Evolutionary conservation across 1,284 basidiomycete genomes (phyloP), one percentile per base, ranked within the genome.

Genomic region (Termitomyces sp.): DNA sequence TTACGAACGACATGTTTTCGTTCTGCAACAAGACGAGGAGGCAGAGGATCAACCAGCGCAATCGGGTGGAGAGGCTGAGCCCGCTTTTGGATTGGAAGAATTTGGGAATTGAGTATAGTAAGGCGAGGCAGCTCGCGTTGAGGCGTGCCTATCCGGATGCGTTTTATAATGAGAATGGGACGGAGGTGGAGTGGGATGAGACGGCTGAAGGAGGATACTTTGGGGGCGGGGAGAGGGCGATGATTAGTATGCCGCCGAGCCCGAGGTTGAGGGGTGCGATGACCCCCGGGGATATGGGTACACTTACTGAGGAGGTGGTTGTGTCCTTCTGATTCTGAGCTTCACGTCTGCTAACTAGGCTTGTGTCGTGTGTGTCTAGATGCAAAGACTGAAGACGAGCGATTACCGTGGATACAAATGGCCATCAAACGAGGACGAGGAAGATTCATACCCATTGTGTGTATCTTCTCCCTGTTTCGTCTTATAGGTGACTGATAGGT

Each of bases 31-130:
- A 97, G 79, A 90, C 93, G n/a, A 81, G 96, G 40, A 81, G 96
- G 52, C 96, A 98, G 72, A 83, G 96, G 50, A 98, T 98, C 72
- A 98, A 98, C 74, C 94, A 98, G 75, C 88, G 95, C 43, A 99
- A 98, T 76, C 86, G 96, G 50, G 96, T 97, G 53, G 96, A 99
- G 70, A 83, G 94, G 34, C 78, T 97, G 4, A 88, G 84, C 46
- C 96, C 96, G 41, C 71, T 99, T 52, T 77, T 99, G 55, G 96
- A 99, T 71, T 98, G 96, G 96, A 99, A 99, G 78, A 93, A 94
- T 63, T 75, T 99, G 24, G 96, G 96, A 4, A 84, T 98, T 60
- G 96, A 99, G 71, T 99, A 99, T 71, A 88, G 88, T 67, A 99
- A 97, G 76, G 91, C 93, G 34, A 78, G 96, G 46, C 94, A 97